Percentiles rank a stretch among this genome's conserved stretches.
Conservation (phyloP, 176 grass and related monocot genomes). For the Ananas comosus region DNA sequence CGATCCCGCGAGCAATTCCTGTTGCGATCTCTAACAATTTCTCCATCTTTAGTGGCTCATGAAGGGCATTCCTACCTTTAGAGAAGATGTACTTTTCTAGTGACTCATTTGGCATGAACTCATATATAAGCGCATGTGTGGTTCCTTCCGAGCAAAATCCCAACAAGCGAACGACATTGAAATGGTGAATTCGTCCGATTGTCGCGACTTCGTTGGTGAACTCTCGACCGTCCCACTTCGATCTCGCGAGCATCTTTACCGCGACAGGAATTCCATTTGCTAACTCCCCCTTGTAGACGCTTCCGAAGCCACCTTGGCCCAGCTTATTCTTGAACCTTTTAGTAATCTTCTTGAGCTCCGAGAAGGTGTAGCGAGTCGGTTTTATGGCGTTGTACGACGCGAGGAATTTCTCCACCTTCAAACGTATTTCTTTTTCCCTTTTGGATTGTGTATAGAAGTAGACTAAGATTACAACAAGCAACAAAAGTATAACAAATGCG, state of each 20-base stretch:
- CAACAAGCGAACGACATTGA: neutral
- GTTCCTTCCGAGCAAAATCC: neutral
- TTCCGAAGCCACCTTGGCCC: slow-evolving; percentile 6
- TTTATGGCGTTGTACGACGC: neutral
- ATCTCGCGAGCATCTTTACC: slow-evolving; percentile 4
- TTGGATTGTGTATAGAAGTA: neutral
- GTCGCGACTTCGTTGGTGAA: slow-evolving; percentile 7
- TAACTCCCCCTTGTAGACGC: neutral
- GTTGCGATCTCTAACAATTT: neutral
- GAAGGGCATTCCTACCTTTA: neutral
- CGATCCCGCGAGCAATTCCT: slow-evolving; percentile 1
- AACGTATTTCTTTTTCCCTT: neutral
- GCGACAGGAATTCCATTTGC: neutral
- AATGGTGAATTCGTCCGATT: neutral
- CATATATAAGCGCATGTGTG: neutral
- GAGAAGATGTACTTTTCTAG: slow-evolving; percentile 9
- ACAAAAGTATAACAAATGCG: slow-evolving; percentile 7
- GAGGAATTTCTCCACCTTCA: slow-evolving; percentile 1
- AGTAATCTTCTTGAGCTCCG: slow-evolving; percentile 2
- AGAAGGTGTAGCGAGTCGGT: slow-evolving; percentile 1
- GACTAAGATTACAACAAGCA: neutral
- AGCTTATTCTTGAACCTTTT: slow-evolving; percentile 1
- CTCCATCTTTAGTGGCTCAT: neutral
- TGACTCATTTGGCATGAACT: slow-evolving; percentile 7
- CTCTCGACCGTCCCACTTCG: neutral